phyloP scores from a whole-genome alignment of 2,329 filamentous ascomycete genomes.

The Hansfordia pulvinata region DNA sequence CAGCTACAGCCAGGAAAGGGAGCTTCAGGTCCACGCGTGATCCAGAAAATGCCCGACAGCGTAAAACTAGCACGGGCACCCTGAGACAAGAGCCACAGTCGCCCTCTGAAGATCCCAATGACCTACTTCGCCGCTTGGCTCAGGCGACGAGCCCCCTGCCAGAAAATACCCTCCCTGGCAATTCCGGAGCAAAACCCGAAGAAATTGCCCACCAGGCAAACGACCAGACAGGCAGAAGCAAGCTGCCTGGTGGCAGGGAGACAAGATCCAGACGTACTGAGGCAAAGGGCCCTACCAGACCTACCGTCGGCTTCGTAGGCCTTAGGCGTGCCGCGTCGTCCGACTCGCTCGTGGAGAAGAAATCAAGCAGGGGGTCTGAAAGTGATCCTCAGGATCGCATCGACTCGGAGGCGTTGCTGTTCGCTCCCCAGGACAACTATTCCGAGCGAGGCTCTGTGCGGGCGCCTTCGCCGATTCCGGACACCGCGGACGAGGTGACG shows the following conservation, averaged over 20 bases:
- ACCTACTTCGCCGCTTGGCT: slow-evolving; percentile 34
- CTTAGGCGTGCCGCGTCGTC: slow-evolving; percentile 27
- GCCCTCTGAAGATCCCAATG: slow-evolving; percentile 26
- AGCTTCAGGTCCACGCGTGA: too few relatives aligned
- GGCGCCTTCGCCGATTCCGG: slow-evolving; percentile 29
- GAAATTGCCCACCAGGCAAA: too few relatives aligned
- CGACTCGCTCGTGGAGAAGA: slow-evolving; percentile 34
- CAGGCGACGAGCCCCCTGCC: slow-evolving; percentile 31
- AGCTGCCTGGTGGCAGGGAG: too few relatives aligned
- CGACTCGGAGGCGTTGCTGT: slow-evolving; percentile 40
- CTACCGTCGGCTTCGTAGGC: slow-evolving; percentile 32
- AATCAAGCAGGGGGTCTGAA: slow-evolving; percentile 34
- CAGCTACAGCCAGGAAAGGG: too few relatives aligned
- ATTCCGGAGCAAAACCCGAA: too few relatives aligned
- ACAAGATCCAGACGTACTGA: slow-evolving; percentile 9
- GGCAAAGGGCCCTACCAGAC: slow-evolving; percentile 15
- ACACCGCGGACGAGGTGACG: slow-evolving; percentile 26
- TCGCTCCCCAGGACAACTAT: slow-evolving; percentile 38
- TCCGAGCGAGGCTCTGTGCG: slow-evolving; percentile 41
- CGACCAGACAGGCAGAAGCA: too few relatives aligned
- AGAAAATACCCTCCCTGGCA: too few relatives aligned
- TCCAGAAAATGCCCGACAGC: too few relatives aligned
- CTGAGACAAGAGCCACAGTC: slow-evolving; percentile 6
- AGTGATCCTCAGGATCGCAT: slow-evolving; percentile 42
- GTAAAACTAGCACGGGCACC: too few relatives aligned